phyloP scores from a whole-genome alignment of 768 basidiomycete species.

The Clitopilus passeckerianus region DNA sequence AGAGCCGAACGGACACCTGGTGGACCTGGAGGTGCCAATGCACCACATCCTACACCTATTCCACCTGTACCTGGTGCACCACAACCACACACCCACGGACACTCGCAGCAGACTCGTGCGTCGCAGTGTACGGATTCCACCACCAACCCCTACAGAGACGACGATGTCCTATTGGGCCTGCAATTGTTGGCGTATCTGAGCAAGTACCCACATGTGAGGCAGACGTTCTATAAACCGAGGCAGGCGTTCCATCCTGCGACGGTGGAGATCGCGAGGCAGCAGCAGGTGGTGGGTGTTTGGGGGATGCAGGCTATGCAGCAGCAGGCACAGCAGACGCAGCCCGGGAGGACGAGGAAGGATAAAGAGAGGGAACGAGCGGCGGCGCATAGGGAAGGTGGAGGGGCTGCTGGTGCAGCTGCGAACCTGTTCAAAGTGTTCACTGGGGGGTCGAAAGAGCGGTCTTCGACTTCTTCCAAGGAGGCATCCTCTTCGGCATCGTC shows the following conservation, averaged over 20 bases:
- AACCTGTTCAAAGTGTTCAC: conserved; percentile 1
- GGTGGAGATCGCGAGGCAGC: conserved; percentile 30
- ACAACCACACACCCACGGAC: conserved; percentile 2
- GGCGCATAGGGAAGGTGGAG: conserved; percentile 15
- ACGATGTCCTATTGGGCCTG: conserved; percentile 85
- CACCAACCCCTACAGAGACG: conserved; percentile 81
- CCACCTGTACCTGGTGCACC: not conserved
- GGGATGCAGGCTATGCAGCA: conserved; percentile 1
- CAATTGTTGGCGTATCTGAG: conserved; percentile 95
- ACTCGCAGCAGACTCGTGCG: not conserved
- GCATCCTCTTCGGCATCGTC: too few species aligned
- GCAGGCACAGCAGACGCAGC: not conserved
- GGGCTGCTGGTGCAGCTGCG: conserved; percentile 7
- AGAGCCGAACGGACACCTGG: not conserved
- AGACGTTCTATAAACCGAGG: conserved; percentile 90
- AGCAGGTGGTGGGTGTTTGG: conserved; percentile 9
- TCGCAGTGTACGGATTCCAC: conserved; percentile 10
- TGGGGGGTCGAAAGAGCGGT: not conserved
- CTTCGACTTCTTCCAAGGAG: not conserved
- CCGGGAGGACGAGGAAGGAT: conserved; percentile 1
- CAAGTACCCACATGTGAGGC: conserved; percentile 96
- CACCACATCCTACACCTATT: not conserved
- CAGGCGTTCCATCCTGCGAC: conserved; percentile 79
- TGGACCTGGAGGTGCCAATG: not conserved
- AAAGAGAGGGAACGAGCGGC: conserved; percentile 15